Conservation (phyloP, 495 filamentous ascomycete species). For the Chaetomidium leptoderma region DNA sequence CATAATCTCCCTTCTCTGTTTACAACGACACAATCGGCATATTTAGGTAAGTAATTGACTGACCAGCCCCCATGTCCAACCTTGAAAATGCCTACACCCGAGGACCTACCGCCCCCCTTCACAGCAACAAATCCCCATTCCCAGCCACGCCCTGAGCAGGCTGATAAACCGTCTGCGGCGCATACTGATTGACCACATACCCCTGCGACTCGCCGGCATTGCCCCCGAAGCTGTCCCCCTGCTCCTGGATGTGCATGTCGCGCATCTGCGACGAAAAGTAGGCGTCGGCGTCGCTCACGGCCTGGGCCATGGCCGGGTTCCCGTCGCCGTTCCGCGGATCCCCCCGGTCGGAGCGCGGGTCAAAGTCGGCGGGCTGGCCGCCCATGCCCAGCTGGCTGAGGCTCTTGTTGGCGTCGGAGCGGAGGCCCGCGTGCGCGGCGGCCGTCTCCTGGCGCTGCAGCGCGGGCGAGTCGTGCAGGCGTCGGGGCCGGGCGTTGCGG, state of each 20-base stretch:
- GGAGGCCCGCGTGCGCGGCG: conserved; percentile 35
- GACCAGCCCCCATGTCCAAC: neutral
- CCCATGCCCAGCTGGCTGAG: conserved; percentile 51
- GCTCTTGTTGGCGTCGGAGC: conserved; percentile 49
- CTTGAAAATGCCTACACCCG: neutral
- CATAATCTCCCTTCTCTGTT: neutral
- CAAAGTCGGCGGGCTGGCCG: conserved; percentile 43
- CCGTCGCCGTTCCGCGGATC: neutral
- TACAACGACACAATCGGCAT: neutral
- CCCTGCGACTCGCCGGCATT: conserved; percentile 41
- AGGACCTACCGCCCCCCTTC: conserved; percentile 20
- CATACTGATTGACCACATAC: conserved; percentile 67
- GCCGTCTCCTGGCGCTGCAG: conserved; percentile 67
- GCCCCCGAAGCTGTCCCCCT: conserved; percentile 47
- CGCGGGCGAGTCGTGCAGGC: conserved; percentile 74
- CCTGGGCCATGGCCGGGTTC: conserved; percentile 53
- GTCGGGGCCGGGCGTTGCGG: conserved; percentile 74
- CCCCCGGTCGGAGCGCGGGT: conserved; percentile 29
- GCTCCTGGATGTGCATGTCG: conserved; percentile 56
- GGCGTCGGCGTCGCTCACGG: conserved; percentile 75
- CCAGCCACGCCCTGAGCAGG: conserved; percentile 46
- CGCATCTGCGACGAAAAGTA: conserved; percentile 82
- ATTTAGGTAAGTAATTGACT: too few species aligned
- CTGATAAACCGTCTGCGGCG: conserved; percentile 56
- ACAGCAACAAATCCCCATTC: conserved; percentile 56